These are phyloP conservation scores for Boletus vinaceobasis DNA, from an alignment of 768 basidiomycete genomes.

Conservation along the genomic window DNA sequence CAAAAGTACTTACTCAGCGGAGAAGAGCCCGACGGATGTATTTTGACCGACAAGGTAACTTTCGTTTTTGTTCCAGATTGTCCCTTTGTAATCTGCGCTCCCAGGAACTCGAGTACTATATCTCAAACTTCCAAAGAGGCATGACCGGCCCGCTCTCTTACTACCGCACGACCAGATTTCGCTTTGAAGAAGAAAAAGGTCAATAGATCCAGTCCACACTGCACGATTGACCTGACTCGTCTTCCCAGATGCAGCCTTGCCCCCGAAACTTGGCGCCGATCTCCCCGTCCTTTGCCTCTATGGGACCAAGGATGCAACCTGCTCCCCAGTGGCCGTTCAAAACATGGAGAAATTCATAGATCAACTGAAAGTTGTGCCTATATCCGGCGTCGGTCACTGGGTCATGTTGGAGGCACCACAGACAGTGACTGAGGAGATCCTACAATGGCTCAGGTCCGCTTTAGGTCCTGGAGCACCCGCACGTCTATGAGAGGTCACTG, in stretches of 20 bases:
- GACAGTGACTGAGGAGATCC: constrained; percentile 46
- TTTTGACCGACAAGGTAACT: constrained; percentile 20
- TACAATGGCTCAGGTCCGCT: constrained; percentile 40
- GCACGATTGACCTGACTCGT: background rate
- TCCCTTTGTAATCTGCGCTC: constrained; percentile 4
- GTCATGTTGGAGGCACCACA: constrained; percentile 61
- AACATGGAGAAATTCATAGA: constrained; percentile 50
- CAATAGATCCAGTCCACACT: background rate
- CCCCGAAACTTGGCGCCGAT: constrained; percentile 39
- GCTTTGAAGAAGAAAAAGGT: constrained; percentile 65
- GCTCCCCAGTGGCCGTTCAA: constrained; percentile 38
- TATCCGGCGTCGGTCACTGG: constrained; percentile 67
- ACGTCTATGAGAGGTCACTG: constrained; percentile 3
- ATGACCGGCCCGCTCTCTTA: constrained; percentile 77
- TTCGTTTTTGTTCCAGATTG: background rate
- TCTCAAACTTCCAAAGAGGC: constrained; percentile 41
- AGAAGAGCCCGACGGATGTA: constrained; percentile 4
- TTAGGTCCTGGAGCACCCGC: background rate
- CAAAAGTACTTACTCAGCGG: constrained; percentile 6
- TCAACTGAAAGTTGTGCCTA: constrained; percentile 45
- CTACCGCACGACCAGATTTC: constrained; percentile 58
- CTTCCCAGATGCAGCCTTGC: constrained; percentile 41
- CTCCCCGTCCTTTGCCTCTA: constrained; percentile 62
- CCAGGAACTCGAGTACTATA: constrained; percentile 58
- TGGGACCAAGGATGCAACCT: constrained; percentile 54